These are phyloP conservation scores for Acanthamoeba sp. DNA, from an alignment of 208 protist species.

Conservation along the genomic window DNA sequence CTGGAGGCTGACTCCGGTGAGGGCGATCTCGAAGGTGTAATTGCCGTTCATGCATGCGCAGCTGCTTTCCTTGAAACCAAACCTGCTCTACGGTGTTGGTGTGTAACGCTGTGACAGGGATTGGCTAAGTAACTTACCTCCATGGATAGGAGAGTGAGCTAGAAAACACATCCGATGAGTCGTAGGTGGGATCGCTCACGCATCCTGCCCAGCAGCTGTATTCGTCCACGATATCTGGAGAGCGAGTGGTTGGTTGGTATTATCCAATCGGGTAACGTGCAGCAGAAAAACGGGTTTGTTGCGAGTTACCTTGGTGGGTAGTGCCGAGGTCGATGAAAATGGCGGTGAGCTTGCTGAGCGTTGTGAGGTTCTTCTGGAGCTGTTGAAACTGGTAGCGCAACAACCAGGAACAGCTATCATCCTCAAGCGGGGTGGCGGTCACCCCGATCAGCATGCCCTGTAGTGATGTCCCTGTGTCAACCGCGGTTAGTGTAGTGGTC, in stretches of 20 bases:
- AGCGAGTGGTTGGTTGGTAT: too few relatives aligned
- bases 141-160: not conserved
- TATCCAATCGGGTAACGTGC: too few relatives aligned
- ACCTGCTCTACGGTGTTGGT: too few relatives aligned
- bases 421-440: not conserved
- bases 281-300: not conserved
- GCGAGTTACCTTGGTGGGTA: not conserved
- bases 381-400: slow-evolving; percentile 3
- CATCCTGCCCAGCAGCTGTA: slow-evolving; percentile 7
- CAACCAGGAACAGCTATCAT: not conserved
- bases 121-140: too few relatives aligned
- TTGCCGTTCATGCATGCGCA: slow-evolving; percentile 22
- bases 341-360: not conserved
- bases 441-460: slow-evolving; percentile 1
- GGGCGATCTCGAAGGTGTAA: slow-evolving; percentile 20
- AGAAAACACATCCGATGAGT: not conserved
- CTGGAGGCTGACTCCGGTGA: not conserved
- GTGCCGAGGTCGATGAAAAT: not conserved
- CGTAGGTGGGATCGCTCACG: not conserved
- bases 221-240: not conserved
- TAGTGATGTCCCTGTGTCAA: not conserved
- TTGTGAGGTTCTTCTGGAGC: not conserved
- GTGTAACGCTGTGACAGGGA: too few relatives aligned
- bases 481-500: too few relatives aligned
- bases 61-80: not conserved